Evolutionary conservation across 73 alveolate genomes (phyloP).

Genomic region (Paramecium sonneborni): DNA sequence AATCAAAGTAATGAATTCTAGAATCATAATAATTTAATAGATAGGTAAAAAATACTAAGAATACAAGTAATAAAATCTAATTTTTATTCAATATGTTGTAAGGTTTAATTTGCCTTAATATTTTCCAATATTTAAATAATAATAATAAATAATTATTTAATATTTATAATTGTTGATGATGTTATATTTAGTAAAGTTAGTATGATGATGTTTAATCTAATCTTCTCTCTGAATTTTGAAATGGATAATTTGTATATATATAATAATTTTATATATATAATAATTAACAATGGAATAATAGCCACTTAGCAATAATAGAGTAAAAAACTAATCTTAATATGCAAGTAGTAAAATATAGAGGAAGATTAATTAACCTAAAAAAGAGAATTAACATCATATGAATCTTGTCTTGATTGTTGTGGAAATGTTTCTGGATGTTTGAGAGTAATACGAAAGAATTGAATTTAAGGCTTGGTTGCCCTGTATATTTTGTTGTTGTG

Average conservation of each 20-base stretch:
- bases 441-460: neutral
- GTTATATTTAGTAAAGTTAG: neutral
- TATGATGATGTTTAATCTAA: neutral
- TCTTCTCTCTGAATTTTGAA: slow-evolving; percentile 6
- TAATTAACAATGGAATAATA: neutral
- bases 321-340: neutral
- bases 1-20: too few species aligned
- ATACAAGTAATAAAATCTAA: neutral
- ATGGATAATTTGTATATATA: neutral
- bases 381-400: slow-evolving; percentile 4
- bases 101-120: neutral
- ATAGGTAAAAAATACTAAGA: neutral
- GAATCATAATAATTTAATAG: too few species aligned
- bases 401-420: slow-evolving; percentile 19
- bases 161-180: neutral
- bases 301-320: slow-evolving; percentile 6
- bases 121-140: neutral
- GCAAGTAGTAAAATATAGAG: neutral
- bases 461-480: slow-evolving; percentile 31
- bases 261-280: neutral
- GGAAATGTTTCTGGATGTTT: neutral
- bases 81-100: neutral
- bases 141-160: neutral
- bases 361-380: neutral
- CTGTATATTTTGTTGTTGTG: slow-evolving; percentile 38